Evolutionary conservation across 306 rosid genomes (phyloP).

Genomic region (Prunus persica): Prunus_persica_NCBIv2 NC_034009.1:14641501-14642000

Average conservation of each 20-base stretch:
- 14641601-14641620: slow-evolving; percentile 70
- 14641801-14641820: not conserved
- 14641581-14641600: no score
- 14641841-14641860: not conserved
- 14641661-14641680: slow-evolving; percentile 65
- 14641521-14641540: no score
- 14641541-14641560: no score
- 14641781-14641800: slow-evolving; percentile 20
- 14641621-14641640: slow-evolving; percentile 68
- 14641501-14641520: accelerated
- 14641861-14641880: not conserved
- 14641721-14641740: slow-evolving; percentile 66
- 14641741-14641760: slow-evolving; percentile 67
- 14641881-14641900: not conserved
- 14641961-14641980: not conserved
- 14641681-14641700: slow-evolving; percentile 53
- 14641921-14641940: not conserved
- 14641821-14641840: not conserved
- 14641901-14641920: not conserved
- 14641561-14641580: no score
- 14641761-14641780: slow-evolving; percentile 66
- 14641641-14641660: slow-evolving; percentile 74
- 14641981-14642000: not conserved
- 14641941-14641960: not conserved
- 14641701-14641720: slow-evolving; percentile 61